These are phyloP conservation scores for Cordyceps tenuipes DNA, from an alignment of 2,329 filamentous ascomycete species.

Conservation along the genomic window DNA sequence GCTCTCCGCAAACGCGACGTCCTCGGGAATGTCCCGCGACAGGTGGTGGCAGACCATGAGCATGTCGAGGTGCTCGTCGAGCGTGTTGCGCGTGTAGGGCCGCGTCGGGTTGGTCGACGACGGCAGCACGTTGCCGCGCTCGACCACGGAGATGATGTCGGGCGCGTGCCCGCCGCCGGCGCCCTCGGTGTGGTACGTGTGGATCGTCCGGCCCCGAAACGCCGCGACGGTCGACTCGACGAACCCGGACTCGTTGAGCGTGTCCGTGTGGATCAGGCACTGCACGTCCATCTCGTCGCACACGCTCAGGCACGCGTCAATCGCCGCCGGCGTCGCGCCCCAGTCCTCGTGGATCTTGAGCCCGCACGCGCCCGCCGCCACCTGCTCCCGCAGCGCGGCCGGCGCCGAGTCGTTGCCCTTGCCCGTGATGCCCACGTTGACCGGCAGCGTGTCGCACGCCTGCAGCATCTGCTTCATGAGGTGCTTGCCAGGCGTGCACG, in stretches of 20 bases:
- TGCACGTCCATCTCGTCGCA: slow-evolving; percentile 91
- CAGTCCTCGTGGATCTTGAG: slow-evolving; percentile 96
- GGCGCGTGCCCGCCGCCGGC: slow-evolving; percentile 91
- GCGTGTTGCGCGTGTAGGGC: slow-evolving; percentile 82
- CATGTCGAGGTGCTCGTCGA: slow-evolving; percentile 97
- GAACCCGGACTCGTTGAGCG: slow-evolving; percentile 94
- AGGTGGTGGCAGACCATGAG: slow-evolving; percentile 97
- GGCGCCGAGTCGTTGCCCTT: slow-evolving; percentile 81
- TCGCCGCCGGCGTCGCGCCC: slow-evolving; percentile 84
- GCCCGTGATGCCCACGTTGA: slow-evolving; percentile 86
- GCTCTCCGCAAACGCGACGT: slow-evolving; percentile 89
- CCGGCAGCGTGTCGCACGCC: slow-evolving; percentile 68
- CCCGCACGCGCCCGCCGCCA: slow-evolving; percentile 75
- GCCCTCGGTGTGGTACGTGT: slow-evolving; percentile 95
- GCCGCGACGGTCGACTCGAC: slow-evolving; percentile 85
- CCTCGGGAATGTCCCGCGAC: slow-evolving; percentile 85
- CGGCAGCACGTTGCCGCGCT: slow-evolving; percentile 73
- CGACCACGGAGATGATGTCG: slow-evolving; percentile 90
- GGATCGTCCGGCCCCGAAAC: slow-evolving; percentile 79
- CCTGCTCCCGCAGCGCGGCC: slow-evolving; percentile 68
- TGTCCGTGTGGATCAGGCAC: slow-evolving; percentile 91
- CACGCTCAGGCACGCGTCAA: slow-evolving; percentile 75
- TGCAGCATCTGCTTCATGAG: slow-evolving; percentile 87
- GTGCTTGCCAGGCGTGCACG: slow-evolving; percentile 78
- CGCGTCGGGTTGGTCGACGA: slow-evolving; percentile 73